phyloP scores from a whole-genome alignment of 768 basidiomycete genomes.

The Tephrocybe sp. region DNA sequence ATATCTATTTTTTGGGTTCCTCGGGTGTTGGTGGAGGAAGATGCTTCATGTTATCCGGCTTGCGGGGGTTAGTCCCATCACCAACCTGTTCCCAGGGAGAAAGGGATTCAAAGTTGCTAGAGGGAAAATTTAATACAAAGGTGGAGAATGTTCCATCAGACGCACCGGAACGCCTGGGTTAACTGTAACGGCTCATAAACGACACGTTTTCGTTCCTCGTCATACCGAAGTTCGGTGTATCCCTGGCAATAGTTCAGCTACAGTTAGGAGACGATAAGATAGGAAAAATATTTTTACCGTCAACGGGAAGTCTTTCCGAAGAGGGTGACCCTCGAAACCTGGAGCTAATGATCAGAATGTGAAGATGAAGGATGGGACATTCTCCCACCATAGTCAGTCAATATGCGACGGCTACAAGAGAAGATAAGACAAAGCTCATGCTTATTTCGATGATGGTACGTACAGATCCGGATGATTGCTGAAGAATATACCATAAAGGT shows the following conservation, averaged over 20 bases:
- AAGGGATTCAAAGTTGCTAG: conserved; percentile 88
- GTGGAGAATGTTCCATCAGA: background rate
- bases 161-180: conserved; percentile 95
- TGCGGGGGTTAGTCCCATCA: conserved; percentile 45
- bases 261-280: background rate
- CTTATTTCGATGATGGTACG: conserved; percentile 29
- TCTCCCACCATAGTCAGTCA: conserved; percentile 89
- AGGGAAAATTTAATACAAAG: background rate
- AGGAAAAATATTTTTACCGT: conserved; percentile 59
- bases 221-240: conserved; percentile 98
- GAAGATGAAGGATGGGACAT: background rate
- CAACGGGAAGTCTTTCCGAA: conserved; percentile 97
- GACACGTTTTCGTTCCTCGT: conserved; percentile 95
- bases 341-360: conserved; percentile 13
- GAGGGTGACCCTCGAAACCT: conserved; percentile 97
- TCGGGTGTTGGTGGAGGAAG: conserved; percentile 74
- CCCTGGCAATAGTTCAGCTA: conserved; percentile 55
- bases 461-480: conserved; percentile 94
- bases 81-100: conserved; percentile 98
- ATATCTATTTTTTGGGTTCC: conserved; percentile 75
- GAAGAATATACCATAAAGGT: conserved; percentile 97
- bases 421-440: conserved; percentile 12
- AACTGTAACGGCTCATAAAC: conserved; percentile 98
- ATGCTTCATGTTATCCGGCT: conserved; percentile 75
- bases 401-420: conserved; percentile 77